Evolutionary conservation across 331 rosid genomes (phyloP), one percentile per base, ranked within the genome.

Genomic region (Erythrophleum ivorense): DNA sequence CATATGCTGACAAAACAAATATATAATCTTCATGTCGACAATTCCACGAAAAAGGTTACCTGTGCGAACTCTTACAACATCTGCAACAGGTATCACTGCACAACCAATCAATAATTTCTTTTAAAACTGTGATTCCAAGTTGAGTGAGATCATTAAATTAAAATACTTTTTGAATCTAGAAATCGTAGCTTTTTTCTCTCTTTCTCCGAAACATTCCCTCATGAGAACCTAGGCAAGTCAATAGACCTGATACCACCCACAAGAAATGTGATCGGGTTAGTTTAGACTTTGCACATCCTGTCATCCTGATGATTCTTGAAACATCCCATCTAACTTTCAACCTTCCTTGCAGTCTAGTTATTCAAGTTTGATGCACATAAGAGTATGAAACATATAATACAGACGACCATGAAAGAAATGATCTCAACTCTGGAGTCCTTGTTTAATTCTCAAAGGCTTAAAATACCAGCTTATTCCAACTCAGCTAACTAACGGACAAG

Each of bases 71-170:
- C 97, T 90, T 50, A 94, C 86, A n/a, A 94, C 89, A 52, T 94
- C 97, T 12, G 94, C 64, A 33, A 94, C 90, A 4, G 98, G 98
- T 66, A 83, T 78, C 93, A 92, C 98, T 94, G 92, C 91, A 86
- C 21, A 85, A 71, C 24, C 18, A 13, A 50, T 13, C 71, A 57
- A 81, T 66, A 55, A 50, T 66, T 66, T 80, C 7, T 38, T 50
- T 80, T 36, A 78, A 73, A 81, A 59, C 73, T 41, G 60, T 18
- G 18, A 45, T 29, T 77, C 73, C 59, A 71, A 29, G 75, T 48
- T 50, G 58, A 65, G 55, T 58, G 50, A 71, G 48, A 55, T 16
- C 57, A 75, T 7, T 46, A 54, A 31, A 82, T 69, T 40, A 6
- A 33, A 34, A 33, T 73, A 58, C 52, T 48, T 58, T 63, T 9